Evolutionary conservation across 2,329 filamentous ascomycete species (phyloP), one percentile per base, ranked within the genome.

Genomic region (Penicillium nordicum): DNA sequence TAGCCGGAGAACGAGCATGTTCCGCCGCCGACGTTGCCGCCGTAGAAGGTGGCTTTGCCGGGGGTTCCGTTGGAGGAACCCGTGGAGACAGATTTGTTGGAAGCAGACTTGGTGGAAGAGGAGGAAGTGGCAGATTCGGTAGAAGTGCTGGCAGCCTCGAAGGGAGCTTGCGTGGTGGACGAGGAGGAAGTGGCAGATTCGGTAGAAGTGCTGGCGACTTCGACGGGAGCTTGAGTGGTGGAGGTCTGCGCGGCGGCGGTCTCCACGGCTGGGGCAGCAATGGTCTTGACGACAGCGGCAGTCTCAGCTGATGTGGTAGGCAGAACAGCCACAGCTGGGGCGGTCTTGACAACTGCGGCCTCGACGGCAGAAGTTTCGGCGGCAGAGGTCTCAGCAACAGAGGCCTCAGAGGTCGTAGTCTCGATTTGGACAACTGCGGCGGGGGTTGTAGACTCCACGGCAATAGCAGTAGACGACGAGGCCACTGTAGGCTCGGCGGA

Each of bases 1-100:
- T 87, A 88, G 49, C 79, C 82, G 8, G 78, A 76, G 76, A 88
- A 88, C 12, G 81, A 84, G 72, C 86, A 89, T 57, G 78, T 80
- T 59, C 86, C 86, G 38, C 85, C 85, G 5, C 72, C 69, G 2
- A 84, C 68, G 67, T 84, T 82, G 30, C 83, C 82, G 32, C 79
- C 78, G 64, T 84, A 84, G 62, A 76, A 82, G 45, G 82, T 84
- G 43, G 79, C 78, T 55, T 73, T 63, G 58, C 79, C 79, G 5
- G 71, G 65, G 34, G 68, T 67, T 34, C 53, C 57, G 11, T 10
- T 12, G 23, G 51, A 43, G 45, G 51, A 41, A 7, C 10, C 25
- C 29, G 10, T 30, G 5, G 49, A 51, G 8, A 14, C 14, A 23
- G 44, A 34, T 2, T 27, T 34, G 11, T 9, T n/a, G 21, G 30